phyloP scores from a whole-genome alignment of 495 filamentous ascomycete genomes.

The Penicillium robsamsonii region DNA sequence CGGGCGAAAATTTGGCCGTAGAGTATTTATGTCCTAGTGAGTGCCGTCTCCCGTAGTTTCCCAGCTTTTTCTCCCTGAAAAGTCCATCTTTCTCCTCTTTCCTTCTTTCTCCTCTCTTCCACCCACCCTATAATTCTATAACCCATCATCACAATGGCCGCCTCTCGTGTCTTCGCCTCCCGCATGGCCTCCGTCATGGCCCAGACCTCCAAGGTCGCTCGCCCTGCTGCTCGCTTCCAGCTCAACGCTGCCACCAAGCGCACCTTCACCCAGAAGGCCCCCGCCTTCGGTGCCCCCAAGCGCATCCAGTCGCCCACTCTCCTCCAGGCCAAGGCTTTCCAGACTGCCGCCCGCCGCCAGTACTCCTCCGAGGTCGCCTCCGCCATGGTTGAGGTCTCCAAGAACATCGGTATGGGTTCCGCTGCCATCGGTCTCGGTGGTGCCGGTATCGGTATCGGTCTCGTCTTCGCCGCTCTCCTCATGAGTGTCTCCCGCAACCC shows the following conservation, averaged over 20 bases:
- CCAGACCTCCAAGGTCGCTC: constrained; percentile 65
- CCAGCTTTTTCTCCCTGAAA: constrained; percentile 46
- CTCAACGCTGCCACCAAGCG: constrained; percentile 64
- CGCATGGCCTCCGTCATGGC: constrained; percentile 75
- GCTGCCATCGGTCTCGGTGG: constrained; percentile 87
- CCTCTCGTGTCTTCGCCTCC: constrained; percentile 67
- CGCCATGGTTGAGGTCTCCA: constrained; percentile 83
- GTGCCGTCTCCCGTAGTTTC: constrained; percentile 38
- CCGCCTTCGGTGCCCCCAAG: constrained; percentile 58
- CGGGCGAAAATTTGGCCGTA: constrained; percentile 47
- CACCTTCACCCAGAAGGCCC: constrained; percentile 56
- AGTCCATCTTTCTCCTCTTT: constrained; percentile 29
- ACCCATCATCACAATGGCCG: constrained; percentile 62
- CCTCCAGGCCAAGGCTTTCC: constrained; percentile 63
- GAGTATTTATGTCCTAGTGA: constrained; percentile 44
- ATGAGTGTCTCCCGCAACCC: constrained; percentile 85
- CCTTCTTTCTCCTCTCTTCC: constrained; percentile 28
- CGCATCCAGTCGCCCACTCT: constrained; percentile 61
- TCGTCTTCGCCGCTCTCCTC: constrained; percentile 84
- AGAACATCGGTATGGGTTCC: constrained; percentile 83
- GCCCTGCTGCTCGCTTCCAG: constrained; percentile 62
- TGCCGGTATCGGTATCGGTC: constrained; percentile 90
- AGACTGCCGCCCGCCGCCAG: constrained; percentile 57
- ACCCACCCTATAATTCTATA: constrained; percentile 16
- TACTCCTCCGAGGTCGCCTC: constrained; percentile 80